Conservation (phyloP, 2,329 filamentous ascomycete genomes). For the Cladophialophora yegresii region DNA sequence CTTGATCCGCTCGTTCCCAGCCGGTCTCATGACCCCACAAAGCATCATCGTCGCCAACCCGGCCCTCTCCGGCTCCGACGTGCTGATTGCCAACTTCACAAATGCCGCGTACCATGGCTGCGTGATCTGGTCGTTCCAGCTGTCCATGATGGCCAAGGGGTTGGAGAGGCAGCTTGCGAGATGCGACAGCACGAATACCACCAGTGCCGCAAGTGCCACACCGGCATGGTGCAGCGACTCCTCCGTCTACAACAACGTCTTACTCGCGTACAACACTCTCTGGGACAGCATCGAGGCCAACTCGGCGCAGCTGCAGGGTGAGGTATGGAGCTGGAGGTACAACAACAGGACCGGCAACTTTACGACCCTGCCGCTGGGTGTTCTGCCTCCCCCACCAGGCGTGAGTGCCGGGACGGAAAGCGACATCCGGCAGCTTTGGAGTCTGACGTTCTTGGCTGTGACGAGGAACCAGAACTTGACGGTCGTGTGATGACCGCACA, state of each 20-base stretch:
- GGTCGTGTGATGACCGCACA: background rate
- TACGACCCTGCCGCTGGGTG: slow-evolving; percentile 54
- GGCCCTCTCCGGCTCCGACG: slow-evolving; percentile 54
- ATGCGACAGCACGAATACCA: slow-evolving; percentile 43
- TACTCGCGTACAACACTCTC: slow-evolving; percentile 58
- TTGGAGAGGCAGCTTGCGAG: slow-evolving; percentile 60
- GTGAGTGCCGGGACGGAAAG: slow-evolving; percentile 49
- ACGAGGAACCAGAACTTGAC: slow-evolving; percentile 42
- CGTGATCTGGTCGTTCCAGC: slow-evolving; percentile 66
- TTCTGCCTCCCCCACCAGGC: slow-evolving; percentile 53
- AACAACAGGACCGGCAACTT: slow-evolving; percentile 48
- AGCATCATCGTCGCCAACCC: slow-evolving; percentile 64
- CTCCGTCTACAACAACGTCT: slow-evolving; percentile 50
- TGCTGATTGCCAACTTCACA: slow-evolving; percentile 56
- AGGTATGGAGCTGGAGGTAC: slow-evolving; percentile 67
- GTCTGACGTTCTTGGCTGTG: slow-evolving; percentile 60
- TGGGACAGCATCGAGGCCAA: slow-evolving; percentile 65
- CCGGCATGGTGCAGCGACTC: slow-evolving; percentile 56
- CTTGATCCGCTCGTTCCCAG: slow-evolving; percentile 60
- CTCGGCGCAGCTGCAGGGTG: slow-evolving; percentile 53
- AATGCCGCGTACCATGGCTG: slow-evolving; percentile 64
- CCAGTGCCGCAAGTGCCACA: too few species aligned
- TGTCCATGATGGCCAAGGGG: slow-evolving; percentile 65
- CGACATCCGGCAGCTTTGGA: slow-evolving; percentile 61
- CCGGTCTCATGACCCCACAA: slow-evolving; percentile 58